phyloP scores from a whole-genome alignment of 129 eudicot species.

The Arctium lappa region DNA sequence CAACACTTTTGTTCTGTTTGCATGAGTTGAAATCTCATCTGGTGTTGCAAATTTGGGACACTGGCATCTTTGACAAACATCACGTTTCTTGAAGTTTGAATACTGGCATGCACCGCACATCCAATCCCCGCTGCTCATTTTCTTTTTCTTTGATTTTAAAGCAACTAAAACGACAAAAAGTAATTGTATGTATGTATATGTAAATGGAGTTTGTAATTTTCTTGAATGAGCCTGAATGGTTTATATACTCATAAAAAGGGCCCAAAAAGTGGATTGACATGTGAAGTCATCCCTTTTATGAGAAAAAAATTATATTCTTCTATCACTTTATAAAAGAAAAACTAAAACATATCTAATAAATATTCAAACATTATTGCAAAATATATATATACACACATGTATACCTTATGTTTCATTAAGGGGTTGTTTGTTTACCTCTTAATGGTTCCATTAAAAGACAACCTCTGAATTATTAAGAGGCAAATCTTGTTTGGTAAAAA shows the following conservation, averaged over 20 bases:
- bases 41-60: constrained; percentile 44
- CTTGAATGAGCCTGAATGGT: constrained; percentile 29
- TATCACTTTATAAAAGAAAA: background rate
- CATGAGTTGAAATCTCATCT: constrained; percentile 34
- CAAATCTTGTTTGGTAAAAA: no score
- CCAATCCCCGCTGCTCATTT: constrained; percentile 85
- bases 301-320: background rate
- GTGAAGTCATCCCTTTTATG: constrained; percentile 7
- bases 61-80: constrained; percentile 36
- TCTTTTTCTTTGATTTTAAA: background rate
- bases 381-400: no score
- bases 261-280: constrained; percentile 25
- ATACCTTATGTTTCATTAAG: background rate
- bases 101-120: constrained; percentile 83
- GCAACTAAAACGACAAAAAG: background rate
- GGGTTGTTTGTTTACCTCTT: no score
- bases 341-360: background rate
- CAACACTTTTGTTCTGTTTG: constrained; percentile 36
- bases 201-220: constrained; percentile 30
- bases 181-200: constrained; percentile 10
- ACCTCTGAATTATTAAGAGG: no score
- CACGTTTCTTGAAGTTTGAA: constrained; percentile 66
- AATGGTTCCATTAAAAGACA: no score
- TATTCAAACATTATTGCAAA: background rate
- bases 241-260: constrained; percentile 46